These are phyloP conservation scores for Paraphoma sp. DNA, from an alignment of 2,329 filamentous ascomycete genomes.

Conservation along the genomic window DNA sequence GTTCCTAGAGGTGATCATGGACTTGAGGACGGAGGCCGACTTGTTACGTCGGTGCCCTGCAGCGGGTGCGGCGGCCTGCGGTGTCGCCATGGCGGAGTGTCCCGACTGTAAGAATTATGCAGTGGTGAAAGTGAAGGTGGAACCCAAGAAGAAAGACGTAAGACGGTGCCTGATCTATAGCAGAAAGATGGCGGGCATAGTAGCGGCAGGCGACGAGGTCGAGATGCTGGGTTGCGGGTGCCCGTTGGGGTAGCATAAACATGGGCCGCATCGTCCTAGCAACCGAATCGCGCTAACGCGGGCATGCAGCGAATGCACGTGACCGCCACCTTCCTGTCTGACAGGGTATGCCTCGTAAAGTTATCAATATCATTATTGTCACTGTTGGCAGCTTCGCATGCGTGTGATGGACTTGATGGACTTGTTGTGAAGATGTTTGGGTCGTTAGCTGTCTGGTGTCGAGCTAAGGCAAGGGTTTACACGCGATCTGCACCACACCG, in stretches of 20 bases:
- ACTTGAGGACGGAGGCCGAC: conserved; percentile 56
- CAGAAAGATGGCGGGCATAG: conserved; percentile 28
- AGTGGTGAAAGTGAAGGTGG: conserved; percentile 11
- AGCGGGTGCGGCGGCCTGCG: conserved; percentile 25
- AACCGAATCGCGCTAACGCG: conserved; percentile 20
- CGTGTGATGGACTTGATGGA: not conserved
- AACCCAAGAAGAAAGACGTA: conserved; percentile 17
- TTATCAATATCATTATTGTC: too few relatives aligned
- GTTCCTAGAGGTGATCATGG: conserved; percentile 59
- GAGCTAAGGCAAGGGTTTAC: not conserved
- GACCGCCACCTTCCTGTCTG: conserved; percentile 2
- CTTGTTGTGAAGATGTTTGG: not conserved
- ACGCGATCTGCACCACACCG: not conserved
- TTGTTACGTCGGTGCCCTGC: conserved; percentile 48
- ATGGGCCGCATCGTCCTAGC: conserved; percentile 20
- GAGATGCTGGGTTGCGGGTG: conserved; percentile 13
- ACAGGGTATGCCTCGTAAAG: not conserved
- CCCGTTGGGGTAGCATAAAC: conserved; percentile 20
- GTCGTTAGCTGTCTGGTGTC: not conserved
- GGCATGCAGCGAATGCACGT: conserved; percentile 13
- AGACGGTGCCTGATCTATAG: conserved; percentile 29
- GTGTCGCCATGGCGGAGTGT: conserved; percentile 30
- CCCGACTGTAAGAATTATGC: conserved; percentile 7
- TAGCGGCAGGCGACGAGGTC: conserved; percentile 22
- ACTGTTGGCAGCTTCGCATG: too few relatives aligned